Conservation (phyloP, 2,329 filamentous ascomycete species). For the Colletotrichum sp. region DNA sequence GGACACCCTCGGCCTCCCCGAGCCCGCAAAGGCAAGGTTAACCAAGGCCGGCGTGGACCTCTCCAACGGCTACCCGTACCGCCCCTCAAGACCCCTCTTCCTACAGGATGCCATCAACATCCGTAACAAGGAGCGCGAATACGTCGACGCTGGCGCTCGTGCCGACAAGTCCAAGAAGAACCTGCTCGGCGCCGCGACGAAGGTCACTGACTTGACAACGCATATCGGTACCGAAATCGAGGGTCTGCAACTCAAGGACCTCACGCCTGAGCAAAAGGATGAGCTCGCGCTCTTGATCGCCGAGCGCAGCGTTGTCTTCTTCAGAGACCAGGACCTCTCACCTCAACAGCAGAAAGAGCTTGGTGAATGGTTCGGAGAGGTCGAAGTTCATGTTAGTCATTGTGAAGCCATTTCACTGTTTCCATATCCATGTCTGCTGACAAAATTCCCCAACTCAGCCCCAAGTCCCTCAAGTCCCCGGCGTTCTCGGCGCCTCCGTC, state of each 20-base stretch:
- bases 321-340: slow-evolving; percentile 65
- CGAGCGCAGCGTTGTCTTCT: slow-evolving; percentile 70
- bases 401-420: too few relatives aligned
- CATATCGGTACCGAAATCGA: slow-evolving; percentile 71
- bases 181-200: slow-evolving; percentile 64
- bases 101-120: slow-evolving; percentile 74
- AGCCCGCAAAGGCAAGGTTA: slow-evolving; percentile 59
- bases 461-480: slow-evolving; percentile 74
- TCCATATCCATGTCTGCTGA: background rate
- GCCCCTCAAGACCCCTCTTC: slow-evolving; percentile 69
- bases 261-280: slow-evolving; percentile 63
- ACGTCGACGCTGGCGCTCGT: slow-evolving; percentile 66
- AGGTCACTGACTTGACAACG: slow-evolving; percentile 65
- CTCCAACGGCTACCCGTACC: slow-evolving; percentile 73
- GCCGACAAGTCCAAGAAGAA: slow-evolving; percentile 70
- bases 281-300: slow-evolving; percentile 68
- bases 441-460: slow-evolving; percentile 47
- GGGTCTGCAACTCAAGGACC: slow-evolving; percentile 66
- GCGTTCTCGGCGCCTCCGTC: slow-evolving; percentile 66
- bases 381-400: slow-evolving; percentile 69
- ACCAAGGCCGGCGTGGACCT: slow-evolving; percentile 74
- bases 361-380: slow-evolving; percentile 67
- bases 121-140: slow-evolving; percentile 57
- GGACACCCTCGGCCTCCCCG: slow-evolving; percentile 67
- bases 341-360: slow-evolving; percentile 69